Conservation (phyloP, 2,329 filamentous ascomycete species). For the Colletotrichum magnum region DNA sequence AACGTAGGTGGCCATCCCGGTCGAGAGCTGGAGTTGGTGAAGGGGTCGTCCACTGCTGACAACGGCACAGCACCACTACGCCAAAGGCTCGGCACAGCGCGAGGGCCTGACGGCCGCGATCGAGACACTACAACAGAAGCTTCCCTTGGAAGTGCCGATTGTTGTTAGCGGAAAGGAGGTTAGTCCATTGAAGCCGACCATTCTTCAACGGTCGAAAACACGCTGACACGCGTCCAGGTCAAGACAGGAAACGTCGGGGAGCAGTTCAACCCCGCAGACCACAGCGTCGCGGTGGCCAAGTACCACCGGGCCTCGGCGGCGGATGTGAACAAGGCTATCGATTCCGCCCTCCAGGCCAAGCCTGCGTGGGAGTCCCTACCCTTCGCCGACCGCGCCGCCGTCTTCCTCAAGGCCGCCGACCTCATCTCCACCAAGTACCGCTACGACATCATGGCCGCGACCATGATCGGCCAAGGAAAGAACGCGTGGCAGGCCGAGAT, state of each 20-base stretch:
- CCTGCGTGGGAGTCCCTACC: slow-evolving; percentile 87
- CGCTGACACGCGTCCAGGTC: slow-evolving; percentile 61
- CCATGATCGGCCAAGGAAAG: slow-evolving; percentile 97
- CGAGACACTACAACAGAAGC: slow-evolving; percentile 75
- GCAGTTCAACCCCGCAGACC: slow-evolving; percentile 88
- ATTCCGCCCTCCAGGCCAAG: slow-evolving; percentile 88
- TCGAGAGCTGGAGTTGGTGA: slow-evolving; percentile 3
- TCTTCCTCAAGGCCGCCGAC: slow-evolving; percentile 97
- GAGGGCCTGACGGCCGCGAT: slow-evolving; percentile 82
- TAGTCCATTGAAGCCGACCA: slow-evolving; percentile 45
- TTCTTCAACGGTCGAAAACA: not conserved
- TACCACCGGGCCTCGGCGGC: slow-evolving; percentile 86
- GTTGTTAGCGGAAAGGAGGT: slow-evolving; percentile 88
- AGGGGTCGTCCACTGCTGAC: slow-evolving; percentile 59
- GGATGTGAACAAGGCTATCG: slow-evolving; percentile 85
- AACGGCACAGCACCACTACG: slow-evolving; percentile 82
- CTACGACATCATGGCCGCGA: slow-evolving; percentile 96
- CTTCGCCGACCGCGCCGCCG: slow-evolving; percentile 90
- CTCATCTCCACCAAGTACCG: slow-evolving; percentile 92
- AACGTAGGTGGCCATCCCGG: slow-evolving; percentile 76
- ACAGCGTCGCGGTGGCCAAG: slow-evolving; percentile 81
- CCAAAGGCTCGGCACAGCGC: slow-evolving; percentile 85
- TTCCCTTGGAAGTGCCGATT: slow-evolving; percentile 84
- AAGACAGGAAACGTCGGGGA: slow-evolving; percentile 75
- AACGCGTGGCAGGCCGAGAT: slow-evolving; percentile 99